Evolutionary conservation across 768 basidiomycete genomes (phyloP).

Genomic region (Hydnomerulius pinastri): DNA sequence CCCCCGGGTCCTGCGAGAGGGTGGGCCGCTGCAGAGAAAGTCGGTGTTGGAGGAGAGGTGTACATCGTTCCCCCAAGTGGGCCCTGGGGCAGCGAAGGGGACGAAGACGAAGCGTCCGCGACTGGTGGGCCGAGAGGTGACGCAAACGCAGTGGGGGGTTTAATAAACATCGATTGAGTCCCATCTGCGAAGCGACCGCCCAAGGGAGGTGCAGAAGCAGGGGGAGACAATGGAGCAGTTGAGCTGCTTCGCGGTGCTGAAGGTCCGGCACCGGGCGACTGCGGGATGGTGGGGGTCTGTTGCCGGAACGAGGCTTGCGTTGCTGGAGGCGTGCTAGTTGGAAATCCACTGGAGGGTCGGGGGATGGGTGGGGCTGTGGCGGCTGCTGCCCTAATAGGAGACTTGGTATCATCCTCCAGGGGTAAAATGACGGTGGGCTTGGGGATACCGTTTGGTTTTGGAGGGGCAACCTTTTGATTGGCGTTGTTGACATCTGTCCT

Average conservation of each 20-base stretch:
- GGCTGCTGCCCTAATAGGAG: constrained; percentile 16
- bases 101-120: constrained; percentile 37
- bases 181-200: constrained; percentile 73
- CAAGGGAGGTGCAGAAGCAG: constrained; percentile 50
- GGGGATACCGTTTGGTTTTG: constrained; percentile 51
- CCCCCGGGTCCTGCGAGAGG: constrained; percentile 19
- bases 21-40: constrained; percentile 11
- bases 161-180: constrained; percentile 80
- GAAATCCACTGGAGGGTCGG: constrained; percentile 22
- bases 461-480: constrained; percentile 55
- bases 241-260: constrained; percentile 37
- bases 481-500: constrained; percentile 73
- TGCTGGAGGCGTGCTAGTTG: constrained; percentile 14
- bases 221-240: constrained; percentile 26
- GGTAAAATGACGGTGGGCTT: constrained; percentile 64
- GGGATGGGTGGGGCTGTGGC: constrained; percentile 24
- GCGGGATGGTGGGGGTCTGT: constrained; percentile 40
- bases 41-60: constrained; percentile 4
- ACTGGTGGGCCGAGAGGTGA: constrained; percentile 38
- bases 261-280: constrained; percentile 58
- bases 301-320: constrained; percentile 28
- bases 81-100: constrained; percentile 30
- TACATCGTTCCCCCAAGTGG: constrained; percentile 14
- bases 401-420: constrained; percentile 58
- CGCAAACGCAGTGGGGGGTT: constrained; percentile 44